A percentile compares a stretch with the other conserved stretches of the same genome.
Evolutionary conservation across 2,329 filamentous ascomycete species (phyloP).

Genomic region (Aspergillus novoparasiticus): DNA sequence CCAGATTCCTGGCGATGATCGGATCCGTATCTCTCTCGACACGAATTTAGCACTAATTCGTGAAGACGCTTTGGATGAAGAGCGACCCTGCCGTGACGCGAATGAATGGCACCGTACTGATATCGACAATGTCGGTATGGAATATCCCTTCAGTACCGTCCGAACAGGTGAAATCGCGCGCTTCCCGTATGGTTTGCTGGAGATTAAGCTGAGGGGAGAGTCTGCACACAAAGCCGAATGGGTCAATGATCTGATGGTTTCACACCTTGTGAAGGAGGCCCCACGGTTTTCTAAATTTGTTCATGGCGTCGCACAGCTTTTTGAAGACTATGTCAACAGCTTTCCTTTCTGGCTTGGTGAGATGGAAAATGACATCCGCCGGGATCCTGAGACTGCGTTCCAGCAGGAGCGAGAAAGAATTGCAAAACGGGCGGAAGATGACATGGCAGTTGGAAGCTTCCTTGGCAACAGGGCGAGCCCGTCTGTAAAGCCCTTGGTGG

Average conservation of each 20-base stretch:
- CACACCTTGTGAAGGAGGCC: conserved; percentile 86
- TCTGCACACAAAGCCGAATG: conserved; percentile 71
- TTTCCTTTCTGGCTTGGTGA: conserved; percentile 96
- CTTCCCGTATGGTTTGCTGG: conserved; percentile 87
- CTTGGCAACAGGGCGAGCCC: conserved; percentile 59
- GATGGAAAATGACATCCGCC: conserved; percentile 89
- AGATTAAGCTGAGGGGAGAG: conserved; percentile 76
- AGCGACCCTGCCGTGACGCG: conserved; percentile 86
- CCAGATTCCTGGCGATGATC: conserved; percentile 90
- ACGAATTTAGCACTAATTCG: conserved; percentile 87
- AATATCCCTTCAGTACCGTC: conserved; percentile 83
- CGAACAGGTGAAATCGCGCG: conserved; percentile 88
- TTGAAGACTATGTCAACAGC: conserved; percentile 94
- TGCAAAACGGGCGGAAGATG: conserved; percentile 79
- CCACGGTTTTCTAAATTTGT: conserved; percentile 96
- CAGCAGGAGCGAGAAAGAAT: conserved; percentile 86
- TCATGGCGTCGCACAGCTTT: conserved; percentile 86
- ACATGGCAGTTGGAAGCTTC: conserved; percentile 85
- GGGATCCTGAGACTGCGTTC: conserved; percentile 86
- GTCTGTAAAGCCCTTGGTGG: conserved; percentile 30
- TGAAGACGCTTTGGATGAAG: conserved; percentile 71
- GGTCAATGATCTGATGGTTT: conserved; percentile 89
- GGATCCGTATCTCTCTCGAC: conserved; percentile 89
- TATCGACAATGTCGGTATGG: conserved; percentile 79
- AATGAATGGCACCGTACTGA: conserved; percentile 89